Base-by-base conservation (phyloP, 2,329 filamentous ascomycete genomes). In the Aspergillus fumigatiaffinis region DNA sequence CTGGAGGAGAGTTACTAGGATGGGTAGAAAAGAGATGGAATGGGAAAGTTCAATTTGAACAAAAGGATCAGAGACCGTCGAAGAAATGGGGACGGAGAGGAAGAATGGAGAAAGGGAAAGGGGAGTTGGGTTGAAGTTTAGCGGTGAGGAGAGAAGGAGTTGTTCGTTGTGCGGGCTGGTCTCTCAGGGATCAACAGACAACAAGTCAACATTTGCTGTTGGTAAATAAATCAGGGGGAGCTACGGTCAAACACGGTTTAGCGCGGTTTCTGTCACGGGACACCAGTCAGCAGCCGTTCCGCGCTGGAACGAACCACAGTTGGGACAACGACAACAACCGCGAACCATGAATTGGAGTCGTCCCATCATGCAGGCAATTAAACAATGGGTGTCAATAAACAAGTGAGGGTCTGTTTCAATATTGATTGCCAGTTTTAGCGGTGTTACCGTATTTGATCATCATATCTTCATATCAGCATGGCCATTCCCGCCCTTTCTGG, bases 261-360 rank as follows among this genome's bases (percentile, higher is more conserved):
- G 44, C 21, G 44, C 2, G 2, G 12, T 47, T 47, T 26, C 21
- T 23, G 58, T 60, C 47, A 56, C 50, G 42, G 55, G 52, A 57
- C 53, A 17, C 23, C 44, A 53, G 55, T 50, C 56, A 57, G 50
- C 51, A 51, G 26, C 25, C 25, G 54, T 29, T 58, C 48, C 42
- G 46, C 50, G 54, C 56, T 64, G 64, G 60, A 65, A 61, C 69
- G 68, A 71, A 68, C 68, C 68, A 66, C 62, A 62, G 26, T 60
- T 63, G 53, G n/a, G 12, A 4, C 12, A 28, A 6, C n/a, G 53
- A 38, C 35, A 38, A 25, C 32, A 48, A 47, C 44, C 56, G 53
- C 51, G 54, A 55, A 55, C 57, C 57, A 46, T 20, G 53, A 25
- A 23, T 20, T 38, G 17, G 21, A 48, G n/a, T 47, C 14, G 2